phyloP scores from a whole-genome alignment of 495 filamentous ascomycete genomes.

The Trypethelium eluteriae region DNA sequence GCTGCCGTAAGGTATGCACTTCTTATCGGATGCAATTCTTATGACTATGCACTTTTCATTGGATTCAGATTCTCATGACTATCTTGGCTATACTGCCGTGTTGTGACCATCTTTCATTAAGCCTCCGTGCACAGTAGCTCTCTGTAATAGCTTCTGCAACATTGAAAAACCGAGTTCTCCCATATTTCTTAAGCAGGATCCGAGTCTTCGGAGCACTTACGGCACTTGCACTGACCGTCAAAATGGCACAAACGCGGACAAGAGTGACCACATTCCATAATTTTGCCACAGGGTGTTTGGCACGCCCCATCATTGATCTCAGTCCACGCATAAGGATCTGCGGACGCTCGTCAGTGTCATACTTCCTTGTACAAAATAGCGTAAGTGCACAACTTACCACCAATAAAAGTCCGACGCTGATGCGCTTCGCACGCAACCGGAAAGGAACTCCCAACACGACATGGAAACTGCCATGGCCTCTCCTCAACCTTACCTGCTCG shows the following conservation, averaged over 20 bases:
- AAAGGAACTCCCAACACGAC: constrained; percentile 32
- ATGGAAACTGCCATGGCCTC: constrained; percentile 17
- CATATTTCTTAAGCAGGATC: not conserved
- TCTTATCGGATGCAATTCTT: too few species aligned
- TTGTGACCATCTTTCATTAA: too few species aligned
- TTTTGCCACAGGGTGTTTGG: constrained; percentile 41
- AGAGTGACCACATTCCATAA: constrained; percentile 41
- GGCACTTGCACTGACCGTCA: not conserved
- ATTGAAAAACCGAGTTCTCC: too few species aligned
- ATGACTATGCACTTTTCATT: too few species aligned
- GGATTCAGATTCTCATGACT: too few species aligned
- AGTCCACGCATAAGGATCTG: constrained; percentile 43
- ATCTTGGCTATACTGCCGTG: too few species aligned
- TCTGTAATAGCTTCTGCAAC: too few species aligned
- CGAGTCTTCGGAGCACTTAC: not conserved
- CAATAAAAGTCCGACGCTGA: constrained; percentile 30
- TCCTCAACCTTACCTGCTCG: constrained; percentile 19
- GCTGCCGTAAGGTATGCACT: too few species aligned
- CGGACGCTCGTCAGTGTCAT: constrained; percentile 28
- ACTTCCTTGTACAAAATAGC: not conserved
- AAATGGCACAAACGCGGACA: constrained; percentile 44
- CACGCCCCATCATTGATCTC: constrained; percentile 55
- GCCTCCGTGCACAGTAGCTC: too few species aligned
- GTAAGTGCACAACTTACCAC: constrained; percentile 25
- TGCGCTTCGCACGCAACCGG: constrained; percentile 38